Percentiles rank a stretch among this genome's conserved stretches.
phyloP scores from a whole-genome alignment of 495 filamentous ascomycete genomes.

The Lasiosphaeria ovina region DNA sequence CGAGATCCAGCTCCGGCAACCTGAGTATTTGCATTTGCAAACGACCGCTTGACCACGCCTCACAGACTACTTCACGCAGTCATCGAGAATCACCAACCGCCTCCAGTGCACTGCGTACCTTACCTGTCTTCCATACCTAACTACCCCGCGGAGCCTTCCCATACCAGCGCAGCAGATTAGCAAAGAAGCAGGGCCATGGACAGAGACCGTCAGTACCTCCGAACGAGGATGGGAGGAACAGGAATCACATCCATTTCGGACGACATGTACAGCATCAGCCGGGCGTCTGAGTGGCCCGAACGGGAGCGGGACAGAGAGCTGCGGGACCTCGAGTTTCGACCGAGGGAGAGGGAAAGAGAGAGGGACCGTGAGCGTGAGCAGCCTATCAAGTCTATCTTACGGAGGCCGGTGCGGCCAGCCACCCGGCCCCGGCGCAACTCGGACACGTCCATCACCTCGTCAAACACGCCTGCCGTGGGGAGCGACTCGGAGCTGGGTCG shows the following conservation, averaged over 20 bases:
- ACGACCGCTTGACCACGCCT: neutral
- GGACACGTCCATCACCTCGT: constrained; percentile 34
- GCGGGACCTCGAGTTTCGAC: constrained; percentile 5
- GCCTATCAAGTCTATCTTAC: constrained; percentile 26
- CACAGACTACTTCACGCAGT: constrained; percentile 2
- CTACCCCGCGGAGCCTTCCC: neutral
- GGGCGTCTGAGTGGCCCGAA: constrained; percentile 27
- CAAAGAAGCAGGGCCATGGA: constrained; percentile 19
- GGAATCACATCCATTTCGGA: constrained; percentile 16
- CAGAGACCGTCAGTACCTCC: constrained; percentile 27
- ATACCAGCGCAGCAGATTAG: constrained; percentile 2
- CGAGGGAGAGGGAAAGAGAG: constrained; percentile 8
- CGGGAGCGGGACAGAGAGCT: constrained; percentile 16
- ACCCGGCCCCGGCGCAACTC: constrained; percentile 31
- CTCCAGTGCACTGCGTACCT: neutral
- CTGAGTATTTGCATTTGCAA: neutral
- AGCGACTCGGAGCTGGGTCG: constrained; percentile 26
- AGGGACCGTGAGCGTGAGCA: constrained; percentile 17
- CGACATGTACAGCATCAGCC: constrained; percentile 14
- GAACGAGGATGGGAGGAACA: constrained; percentile 26
- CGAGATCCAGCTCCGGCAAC: constrained; percentile 19
- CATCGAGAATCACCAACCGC: neutral
- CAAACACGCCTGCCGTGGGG: constrained; percentile 28
- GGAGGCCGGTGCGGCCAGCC: constrained; percentile 21
- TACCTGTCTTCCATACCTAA: neutral